Conservation (phyloP, 768 basidiomycete species). For the Agaricus sinodeliciosus region DNA sequence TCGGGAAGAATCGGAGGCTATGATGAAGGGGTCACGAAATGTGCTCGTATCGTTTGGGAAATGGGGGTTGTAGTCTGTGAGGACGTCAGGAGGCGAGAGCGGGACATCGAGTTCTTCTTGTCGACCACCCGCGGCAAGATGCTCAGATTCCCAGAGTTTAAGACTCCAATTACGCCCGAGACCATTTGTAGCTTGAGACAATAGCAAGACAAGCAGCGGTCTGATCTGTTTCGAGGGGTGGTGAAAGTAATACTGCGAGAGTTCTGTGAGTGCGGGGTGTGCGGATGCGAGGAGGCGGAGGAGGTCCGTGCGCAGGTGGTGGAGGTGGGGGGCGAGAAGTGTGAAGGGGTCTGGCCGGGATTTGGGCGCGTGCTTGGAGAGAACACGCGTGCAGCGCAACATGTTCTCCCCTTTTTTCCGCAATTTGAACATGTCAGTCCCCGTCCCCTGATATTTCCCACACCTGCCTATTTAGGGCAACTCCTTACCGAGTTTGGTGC, state of each 20-base stretch:
- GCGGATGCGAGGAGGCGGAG: constrained; percentile 74
- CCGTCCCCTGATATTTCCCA: no score
- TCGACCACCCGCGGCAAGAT: constrained; percentile 41
- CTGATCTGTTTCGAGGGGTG: constrained; percentile 88
- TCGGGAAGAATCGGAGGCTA: constrained; percentile 24
- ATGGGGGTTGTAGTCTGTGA: constrained; percentile 87
- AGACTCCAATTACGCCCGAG: constrained; percentile 57
- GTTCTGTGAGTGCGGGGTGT: constrained; percentile 75
- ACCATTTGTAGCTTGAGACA: constrained; percentile 87
- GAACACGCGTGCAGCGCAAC: constrained; percentile 3
- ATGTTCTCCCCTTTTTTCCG: not conserved
- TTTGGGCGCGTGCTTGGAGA: not conserved
- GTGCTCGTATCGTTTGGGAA: constrained; percentile 56
- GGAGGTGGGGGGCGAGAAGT: constrained; percentile 62
- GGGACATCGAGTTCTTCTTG: constrained; percentile 62
- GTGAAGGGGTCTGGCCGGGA: constrained; percentile 53
- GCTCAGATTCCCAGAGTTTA: constrained; percentile 49
- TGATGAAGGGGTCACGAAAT: constrained; percentile 40
- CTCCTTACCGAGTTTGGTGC: no score
- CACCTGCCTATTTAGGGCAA: no score
- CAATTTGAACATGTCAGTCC: no score
- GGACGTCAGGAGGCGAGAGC: constrained; percentile 63
- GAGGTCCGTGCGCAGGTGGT: constrained; percentile 59
- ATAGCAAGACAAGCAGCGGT: constrained; percentile 80
- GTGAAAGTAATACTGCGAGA: constrained; percentile 89